Conservation (phyloP, 2,329 filamentous ascomycete species). For the Myotisia sp. region DNA sequence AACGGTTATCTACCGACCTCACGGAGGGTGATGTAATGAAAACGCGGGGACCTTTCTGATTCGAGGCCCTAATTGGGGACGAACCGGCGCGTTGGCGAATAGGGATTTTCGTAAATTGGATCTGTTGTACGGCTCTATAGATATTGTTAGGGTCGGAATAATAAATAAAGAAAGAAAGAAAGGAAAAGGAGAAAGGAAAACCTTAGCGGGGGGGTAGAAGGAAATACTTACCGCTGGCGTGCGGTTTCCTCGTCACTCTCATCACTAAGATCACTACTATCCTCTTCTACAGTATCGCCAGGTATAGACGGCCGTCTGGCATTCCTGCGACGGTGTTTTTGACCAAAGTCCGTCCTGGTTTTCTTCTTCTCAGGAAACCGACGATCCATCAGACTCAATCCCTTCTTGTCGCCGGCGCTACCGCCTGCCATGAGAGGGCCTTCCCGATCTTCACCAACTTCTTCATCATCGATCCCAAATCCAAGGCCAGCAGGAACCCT, state of each 20-base stretch:
- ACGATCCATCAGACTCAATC: neutral
- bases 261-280: slow-evolving; percentile 52
- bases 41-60: slow-evolving; percentile 34
- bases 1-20: slow-evolving; percentile 32
- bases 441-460: slow-evolving; percentile 43
- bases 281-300: slow-evolving; percentile 44
- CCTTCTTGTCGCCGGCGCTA: slow-evolving; percentile 8
- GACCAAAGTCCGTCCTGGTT: slow-evolving; percentile 7
- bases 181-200: too few species aligned
- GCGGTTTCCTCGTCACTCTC: slow-evolving; percentile 51
- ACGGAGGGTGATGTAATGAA: slow-evolving; percentile 43
- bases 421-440: slow-evolving; percentile 22
- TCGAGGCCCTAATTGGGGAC: slow-evolving; percentile 56
- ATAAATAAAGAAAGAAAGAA: neutral
- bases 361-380: slow-evolving; percentile 7
- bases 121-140: slow-evolving; percentile 63
- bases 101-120: slow-evolving; percentile 94
- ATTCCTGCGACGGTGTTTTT: slow-evolving; percentile 13
- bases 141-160: neutral
- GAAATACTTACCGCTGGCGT: slow-evolving; percentile 21
- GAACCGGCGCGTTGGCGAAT: slow-evolving; percentile 73
- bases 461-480: slow-evolving; percentile 26
- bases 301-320: slow-evolving; percentile 16
- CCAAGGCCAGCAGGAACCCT: slow-evolving; percentile 11
- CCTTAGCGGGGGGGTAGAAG: too few species aligned